Evolutionary conservation across 192 early-diverging fungal genomes (phyloP).

Genomic region (Podila epicladia): DNA sequence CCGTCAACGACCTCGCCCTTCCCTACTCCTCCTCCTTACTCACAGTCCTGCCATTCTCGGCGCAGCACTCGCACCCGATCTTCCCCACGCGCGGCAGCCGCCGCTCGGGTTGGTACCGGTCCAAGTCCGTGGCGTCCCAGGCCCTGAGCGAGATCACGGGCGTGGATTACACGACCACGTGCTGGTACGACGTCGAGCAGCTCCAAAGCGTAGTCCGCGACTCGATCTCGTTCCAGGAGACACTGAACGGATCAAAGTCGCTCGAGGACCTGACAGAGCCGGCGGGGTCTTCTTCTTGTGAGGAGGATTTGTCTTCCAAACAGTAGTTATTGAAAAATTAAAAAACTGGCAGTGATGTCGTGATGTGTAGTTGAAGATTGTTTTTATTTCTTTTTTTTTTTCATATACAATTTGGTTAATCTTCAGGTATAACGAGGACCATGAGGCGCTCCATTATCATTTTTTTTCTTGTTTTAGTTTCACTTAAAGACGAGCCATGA

Average conservation of each 20-base stretch:
- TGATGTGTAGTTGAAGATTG: too few relatives aligned
- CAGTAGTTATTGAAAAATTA: too few relatives aligned
- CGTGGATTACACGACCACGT: slow-evolving; percentile 51
- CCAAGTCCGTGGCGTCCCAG: slow-evolving; percentile 47
- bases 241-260: slow-evolving; percentile 26
- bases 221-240: slow-evolving; percentile 42
- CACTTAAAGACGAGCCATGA: slow-evolving; percentile 50
- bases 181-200: slow-evolving; percentile 49
- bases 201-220: slow-evolving; percentile 48
- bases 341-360: too few relatives aligned
- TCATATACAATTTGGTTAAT: too few relatives aligned
- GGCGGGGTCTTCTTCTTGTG: too few relatives aligned
- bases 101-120: slow-evolving; percentile 45
- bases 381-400: too few relatives aligned
- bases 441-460: too few relatives aligned
- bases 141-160: slow-evolving; percentile 40
- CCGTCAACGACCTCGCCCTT: slow-evolving; percentile 25
- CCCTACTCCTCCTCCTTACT: slow-evolving; percentile 38
- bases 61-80: slow-evolving; percentile 38
- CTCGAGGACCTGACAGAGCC: slow-evolving; percentile 43
- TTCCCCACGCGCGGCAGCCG: slow-evolving; percentile 43
- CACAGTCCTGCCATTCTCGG: slow-evolving; percentile 46
- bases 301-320: too few relatives aligned
- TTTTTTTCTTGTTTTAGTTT: background rate
- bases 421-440: too few relatives aligned